These are phyloP conservation scores for Gautieria morchelliformis DNA, from an alignment of 768 basidiomycete genomes.

Conservation along the genomic window DNA sequence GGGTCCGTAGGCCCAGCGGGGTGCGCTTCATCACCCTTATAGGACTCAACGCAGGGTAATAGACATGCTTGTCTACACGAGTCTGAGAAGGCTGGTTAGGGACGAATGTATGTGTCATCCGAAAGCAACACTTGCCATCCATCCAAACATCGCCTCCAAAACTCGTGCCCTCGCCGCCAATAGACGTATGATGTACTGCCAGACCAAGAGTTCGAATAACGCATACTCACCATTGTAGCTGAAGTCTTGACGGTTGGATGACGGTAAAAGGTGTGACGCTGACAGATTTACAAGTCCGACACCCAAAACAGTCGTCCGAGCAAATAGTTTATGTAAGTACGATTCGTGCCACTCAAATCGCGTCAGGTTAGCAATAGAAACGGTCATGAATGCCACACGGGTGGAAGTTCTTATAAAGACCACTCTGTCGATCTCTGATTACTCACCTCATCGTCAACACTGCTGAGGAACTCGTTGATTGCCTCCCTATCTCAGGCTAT, in stretches of 20 bases:
- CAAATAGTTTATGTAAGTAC: too few species aligned
- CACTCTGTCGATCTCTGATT: too few species aligned
- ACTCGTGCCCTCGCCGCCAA: constrained; percentile 15
- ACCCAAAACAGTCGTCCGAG: background rate
- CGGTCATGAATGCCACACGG: too few species aligned
- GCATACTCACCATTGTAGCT: constrained; percentile 44
- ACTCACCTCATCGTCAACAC: too few species aligned
- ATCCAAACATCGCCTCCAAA: constrained; percentile 11
- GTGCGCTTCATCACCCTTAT: constrained; percentile 21
- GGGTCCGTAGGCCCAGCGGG: constrained; percentile 32
- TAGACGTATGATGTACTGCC: constrained; percentile 20
- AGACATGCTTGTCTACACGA: constrained; percentile 27
- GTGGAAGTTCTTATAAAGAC: too few species aligned
- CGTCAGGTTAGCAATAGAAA: too few species aligned
- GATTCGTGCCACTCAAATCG: too few species aligned
- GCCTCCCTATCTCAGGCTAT: too few species aligned
- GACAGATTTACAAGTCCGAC: background rate
- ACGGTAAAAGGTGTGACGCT: background rate
- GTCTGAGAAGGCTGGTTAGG: constrained; percentile 26
- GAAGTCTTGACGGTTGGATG: constrained; percentile 19
- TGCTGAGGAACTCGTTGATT: too few species aligned
- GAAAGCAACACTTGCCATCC: constrained; percentile 20
- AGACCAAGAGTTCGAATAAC: constrained; percentile 29
- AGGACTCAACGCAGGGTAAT: constrained; percentile 42
- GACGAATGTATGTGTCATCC: constrained; percentile 19